phyloP scores from a whole-genome alignment of 257 asterid species.

The Gentiana straminea region DNA sequence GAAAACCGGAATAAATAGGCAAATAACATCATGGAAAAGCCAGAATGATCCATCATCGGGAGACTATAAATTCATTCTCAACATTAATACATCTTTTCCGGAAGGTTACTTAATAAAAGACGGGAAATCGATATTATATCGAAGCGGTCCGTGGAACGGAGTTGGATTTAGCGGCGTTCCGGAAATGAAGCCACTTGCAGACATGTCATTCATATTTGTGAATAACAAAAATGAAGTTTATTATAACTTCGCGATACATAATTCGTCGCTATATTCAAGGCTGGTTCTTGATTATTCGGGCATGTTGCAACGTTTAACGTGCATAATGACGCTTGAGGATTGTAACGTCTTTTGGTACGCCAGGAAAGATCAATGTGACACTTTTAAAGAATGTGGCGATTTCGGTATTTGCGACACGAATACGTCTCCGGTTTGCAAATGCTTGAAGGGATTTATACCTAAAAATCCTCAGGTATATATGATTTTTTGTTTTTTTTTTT shows the following conservation, averaged over 20 bases:
- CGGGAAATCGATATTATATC: conserved; percentile 13
- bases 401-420: conserved; percentile 69
- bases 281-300: conserved; percentile 27
- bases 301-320: conserved; percentile 38
- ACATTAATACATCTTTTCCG: conserved; percentile 44
- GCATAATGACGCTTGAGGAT: conserved; percentile 37
- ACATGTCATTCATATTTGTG: conserved; percentile 33
- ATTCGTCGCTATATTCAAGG: conserved; percentile 46
- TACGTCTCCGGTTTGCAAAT: conserved; percentile 60
- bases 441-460: conserved; percentile 57
- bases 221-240: conserved; percentile 22
- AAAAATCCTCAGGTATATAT: conserved; percentile 21
- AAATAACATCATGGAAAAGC: conserved; percentile 59
- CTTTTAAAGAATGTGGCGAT: conserved; percentile 54
- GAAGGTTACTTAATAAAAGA: conserved; percentile 30
- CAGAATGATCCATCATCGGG: conserved; percentile 64
- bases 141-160: conserved; percentile 97
- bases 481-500: no score
- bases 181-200: conserved; percentile 48
- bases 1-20: conserved; percentile 41
- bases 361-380: conserved; percentile 72
- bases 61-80: conserved; percentile 49
- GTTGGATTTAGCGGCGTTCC: conserved; percentile 83
- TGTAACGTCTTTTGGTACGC: conserved; percentile 86
- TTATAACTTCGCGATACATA: conserved; percentile 33